Percentiles rank a stretch among this genome's conserved stretches.
These are phyloP conservation scores for Stagonosporopsis tanaceti DNA, from an alignment of 2,329 filamentous ascomycete genomes.

Conservation along the genomic window DNA sequence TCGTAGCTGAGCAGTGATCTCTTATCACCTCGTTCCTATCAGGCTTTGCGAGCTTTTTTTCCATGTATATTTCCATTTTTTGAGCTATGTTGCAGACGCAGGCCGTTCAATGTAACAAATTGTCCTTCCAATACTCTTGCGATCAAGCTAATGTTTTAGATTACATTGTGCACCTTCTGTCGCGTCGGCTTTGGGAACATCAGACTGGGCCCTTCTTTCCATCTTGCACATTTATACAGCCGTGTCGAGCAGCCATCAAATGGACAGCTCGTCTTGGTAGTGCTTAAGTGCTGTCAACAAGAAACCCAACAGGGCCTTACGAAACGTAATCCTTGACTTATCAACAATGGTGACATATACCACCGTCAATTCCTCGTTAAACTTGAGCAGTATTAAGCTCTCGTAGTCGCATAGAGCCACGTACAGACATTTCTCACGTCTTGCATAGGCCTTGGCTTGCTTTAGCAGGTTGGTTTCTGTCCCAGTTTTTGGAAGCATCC, in stretches of 20 bases:
- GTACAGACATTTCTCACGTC: neutral
- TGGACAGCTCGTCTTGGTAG: neutral
- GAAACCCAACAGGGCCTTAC: neutral
- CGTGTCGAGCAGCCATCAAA: neutral
- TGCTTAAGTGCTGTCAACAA: neutral
- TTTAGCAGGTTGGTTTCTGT: neutral
- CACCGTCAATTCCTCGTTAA: neutral
- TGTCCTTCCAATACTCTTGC: neutral
- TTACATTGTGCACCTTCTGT: neutral
- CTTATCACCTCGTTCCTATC: neutral
- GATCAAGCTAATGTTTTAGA: neutral
- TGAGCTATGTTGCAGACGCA: neutral
- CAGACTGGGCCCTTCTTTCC: neutral
- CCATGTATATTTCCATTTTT: neutral
- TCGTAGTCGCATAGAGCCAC: neutral
- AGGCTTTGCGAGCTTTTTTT: neutral
- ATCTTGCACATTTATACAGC: neutral
- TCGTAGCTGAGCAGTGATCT: slow-evolving; percentile 19
- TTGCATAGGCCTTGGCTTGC: neutral
- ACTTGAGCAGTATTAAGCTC: neutral
- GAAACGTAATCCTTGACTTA: neutral
- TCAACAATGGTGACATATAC: neutral
- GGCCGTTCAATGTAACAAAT: neutral
- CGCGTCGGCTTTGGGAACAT: neutral
- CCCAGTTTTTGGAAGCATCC: no score